Conservation (phyloP, 441 rosid genomes). For the Croton setiger region DNA sequence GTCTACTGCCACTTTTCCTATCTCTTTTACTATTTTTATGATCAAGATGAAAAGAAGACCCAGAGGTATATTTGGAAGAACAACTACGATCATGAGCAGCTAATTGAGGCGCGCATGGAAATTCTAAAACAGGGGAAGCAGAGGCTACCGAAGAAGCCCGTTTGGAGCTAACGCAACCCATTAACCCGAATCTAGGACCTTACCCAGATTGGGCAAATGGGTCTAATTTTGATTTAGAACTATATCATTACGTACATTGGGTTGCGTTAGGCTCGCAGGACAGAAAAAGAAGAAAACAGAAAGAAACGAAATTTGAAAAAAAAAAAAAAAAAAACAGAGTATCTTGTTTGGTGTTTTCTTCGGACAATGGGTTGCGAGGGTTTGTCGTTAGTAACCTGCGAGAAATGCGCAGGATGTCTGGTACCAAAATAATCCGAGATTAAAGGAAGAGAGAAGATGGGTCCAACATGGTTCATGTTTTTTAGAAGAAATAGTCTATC, state of each 20-base stretch:
- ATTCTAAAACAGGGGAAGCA: conserved; percentile 40
- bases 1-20: conserved; percentile 22
- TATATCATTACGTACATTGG: conserved; percentile 30
- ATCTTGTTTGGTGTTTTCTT: neutral
- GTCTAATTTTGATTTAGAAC: conserved; percentile 28
- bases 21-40: conserved; percentile 25
- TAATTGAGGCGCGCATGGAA: conserved; percentile 16
- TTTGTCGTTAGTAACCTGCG: conserved; percentile 28
- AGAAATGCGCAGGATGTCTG: conserved; percentile 31
- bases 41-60: conserved; percentile 27
- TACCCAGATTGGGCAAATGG: conserved; percentile 53
- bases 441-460: conserved; percentile 39
- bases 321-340: conserved; percentile 2
- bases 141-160: conserved; percentile 30
- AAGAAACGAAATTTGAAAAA: conserved; percentile 15
- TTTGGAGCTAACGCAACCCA: conserved; percentile 84
- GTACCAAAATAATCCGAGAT: conserved; percentile 32
- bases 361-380: conserved; percentile 10
- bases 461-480: conserved; percentile 34
- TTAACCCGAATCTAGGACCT: conserved; percentile 36
- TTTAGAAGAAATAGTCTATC: conserved; percentile 1
- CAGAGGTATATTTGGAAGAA: conserved; percentile 36
- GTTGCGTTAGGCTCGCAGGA: neutral
- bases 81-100: conserved; percentile 15
- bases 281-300: conserved; percentile 28